These are phyloP conservation scores for Hansenula sp. DNA, from an alignment of 1,139 yeast species.

Conservation along the genomic window DNA sequence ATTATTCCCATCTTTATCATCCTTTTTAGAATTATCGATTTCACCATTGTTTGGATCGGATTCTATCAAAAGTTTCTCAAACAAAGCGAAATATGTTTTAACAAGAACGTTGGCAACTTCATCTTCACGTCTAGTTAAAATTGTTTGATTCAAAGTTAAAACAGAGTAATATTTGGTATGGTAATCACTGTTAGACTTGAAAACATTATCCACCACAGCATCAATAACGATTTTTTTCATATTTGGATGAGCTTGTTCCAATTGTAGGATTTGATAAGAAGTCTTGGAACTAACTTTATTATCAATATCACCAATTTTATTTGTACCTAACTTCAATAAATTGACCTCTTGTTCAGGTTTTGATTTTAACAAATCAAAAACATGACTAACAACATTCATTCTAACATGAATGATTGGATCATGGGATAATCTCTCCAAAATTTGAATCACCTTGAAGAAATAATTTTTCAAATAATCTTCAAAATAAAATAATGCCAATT, in stretches of 20 bases:
- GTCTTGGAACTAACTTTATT: conserved; percentile 88
- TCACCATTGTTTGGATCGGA: conserved; percentile 52
- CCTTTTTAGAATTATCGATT: conserved; percentile 25
- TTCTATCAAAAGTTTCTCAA: conserved; percentile 76
- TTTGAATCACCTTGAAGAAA: conserved; percentile 76
- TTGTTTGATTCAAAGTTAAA: conserved; percentile 88
- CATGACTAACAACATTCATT: conserved; percentile 68
- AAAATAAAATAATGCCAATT: conserved; percentile 73
- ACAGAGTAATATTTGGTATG: conserved; percentile 87
- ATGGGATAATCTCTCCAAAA: conserved; percentile 56
- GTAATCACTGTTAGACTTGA: conserved; percentile 74
- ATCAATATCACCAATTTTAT: conserved; percentile 90
- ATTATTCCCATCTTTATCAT: conserved; percentile 28
- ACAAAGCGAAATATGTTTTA: conserved; percentile 80
- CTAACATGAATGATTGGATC: conserved; percentile 93
- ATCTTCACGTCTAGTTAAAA: conserved; percentile 71
- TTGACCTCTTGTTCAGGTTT: conserved; percentile 98
- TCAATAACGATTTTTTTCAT: conserved; percentile 84
- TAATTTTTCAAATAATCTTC: conserved; percentile 83
- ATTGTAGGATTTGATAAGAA: conserved; percentile 72
- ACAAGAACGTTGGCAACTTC: conserved; percentile 78
- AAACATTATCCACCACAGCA: conserved; percentile 74
- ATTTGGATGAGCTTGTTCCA: conserved; percentile 93
- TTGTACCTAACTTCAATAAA: conserved; percentile 81
- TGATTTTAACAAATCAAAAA: conserved; percentile 73